Evolutionary conservation across 257 asterid genomes (phyloP).

Genomic region (Mentha longifolia): DNA sequence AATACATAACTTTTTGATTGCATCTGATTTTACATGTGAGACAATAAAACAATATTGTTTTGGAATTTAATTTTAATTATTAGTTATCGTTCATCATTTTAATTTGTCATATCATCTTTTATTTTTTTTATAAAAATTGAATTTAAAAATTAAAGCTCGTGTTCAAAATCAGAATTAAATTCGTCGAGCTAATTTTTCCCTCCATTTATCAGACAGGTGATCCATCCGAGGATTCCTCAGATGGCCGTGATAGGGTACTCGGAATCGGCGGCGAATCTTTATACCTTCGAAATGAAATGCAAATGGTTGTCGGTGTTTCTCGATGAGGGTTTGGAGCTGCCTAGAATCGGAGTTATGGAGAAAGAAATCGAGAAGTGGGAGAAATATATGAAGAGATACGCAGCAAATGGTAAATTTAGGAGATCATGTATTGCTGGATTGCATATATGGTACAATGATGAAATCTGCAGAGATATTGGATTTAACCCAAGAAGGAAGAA

Average conservation of each 20-base stretch:
- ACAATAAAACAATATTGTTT: too few species aligned
- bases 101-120: too few species aligned
- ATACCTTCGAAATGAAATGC: slow-evolving; percentile 47
- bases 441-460: slow-evolving; percentile 62
- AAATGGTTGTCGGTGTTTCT: slow-evolving; percentile 43
- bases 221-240: slow-evolving; percentile 69
- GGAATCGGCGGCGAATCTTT: slow-evolving; percentile 48
- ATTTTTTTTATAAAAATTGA: too few species aligned
- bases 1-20: too few species aligned
- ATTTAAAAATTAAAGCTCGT: too few species aligned
- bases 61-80: too few species aligned
- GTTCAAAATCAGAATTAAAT: too few species aligned
- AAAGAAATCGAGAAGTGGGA: slow-evolving; percentile 46
- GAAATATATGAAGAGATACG: slow-evolving; percentile 36
- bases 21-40: too few species aligned
- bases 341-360: slow-evolving; percentile 46
- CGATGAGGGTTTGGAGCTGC: slow-evolving; percentile 32
- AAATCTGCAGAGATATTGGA: slow-evolving; percentile 59
- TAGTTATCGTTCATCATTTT: too few species aligned
- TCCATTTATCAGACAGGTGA: slow-evolving; percentile 65
- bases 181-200: too few species aligned
- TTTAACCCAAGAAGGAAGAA: slow-evolving; percentile 61
- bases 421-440: slow-evolving; percentile 45
- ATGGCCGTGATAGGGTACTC: slow-evolving; percentile 62
- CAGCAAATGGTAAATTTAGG: slow-evolving; percentile 36